Base-by-base conservation (phyloP, 768 basidiomycete species). In the Suillus hirtellus region DNA sequence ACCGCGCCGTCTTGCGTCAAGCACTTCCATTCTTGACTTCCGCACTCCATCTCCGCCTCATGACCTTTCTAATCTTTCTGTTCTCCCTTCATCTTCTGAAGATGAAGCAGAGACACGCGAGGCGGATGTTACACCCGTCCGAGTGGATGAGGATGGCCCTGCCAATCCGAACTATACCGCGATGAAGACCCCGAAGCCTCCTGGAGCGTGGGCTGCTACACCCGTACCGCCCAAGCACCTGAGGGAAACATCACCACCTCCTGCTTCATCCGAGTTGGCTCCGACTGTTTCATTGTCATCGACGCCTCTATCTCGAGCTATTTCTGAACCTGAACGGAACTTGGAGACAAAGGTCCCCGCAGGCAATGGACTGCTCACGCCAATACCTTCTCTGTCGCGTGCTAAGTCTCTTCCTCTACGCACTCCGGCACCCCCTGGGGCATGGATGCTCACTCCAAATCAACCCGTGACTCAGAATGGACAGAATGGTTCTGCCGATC, bases 361-460 rank as follows among this genome's bases (percentile, higher is more conserved):
- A 37, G 53, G 21, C 52, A 66, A 74, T 60, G 73, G 69, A 55
- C 67, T 66, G 34, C 68, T 76, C 61, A 87, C 87, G 0, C 86
- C 87, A 1, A 73, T 70, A 35, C 64, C 63, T 19, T 81, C 86
- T n/a, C 69, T 86, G 43, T 83, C 85, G 11, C 80, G 82, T 66
- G 80, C 80, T 35, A 76, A 72, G 11, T 74, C 81, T 7, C 72
- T 84, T 12, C 79, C 84, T 27, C 63, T 76, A 19, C 83, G 83
- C 62, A 91, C 88, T 0, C 89, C 89, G 47, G 85, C 80, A n/a
- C 84, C 82, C 3, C 89, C 90, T 21, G 90, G 90, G 44, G 88
- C 81, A 46, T 91, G 89, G 87, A 65, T 82, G 53, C 73, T 76
- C 2, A 89, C 90, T 15, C 88, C 89, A 3, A 80, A 70, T 40